Evolutionary conservation across 345 rosid genomes (phyloP), one percentile per base, ranked within the genome.

Genomic region (Citrus reticulata): DNA sequence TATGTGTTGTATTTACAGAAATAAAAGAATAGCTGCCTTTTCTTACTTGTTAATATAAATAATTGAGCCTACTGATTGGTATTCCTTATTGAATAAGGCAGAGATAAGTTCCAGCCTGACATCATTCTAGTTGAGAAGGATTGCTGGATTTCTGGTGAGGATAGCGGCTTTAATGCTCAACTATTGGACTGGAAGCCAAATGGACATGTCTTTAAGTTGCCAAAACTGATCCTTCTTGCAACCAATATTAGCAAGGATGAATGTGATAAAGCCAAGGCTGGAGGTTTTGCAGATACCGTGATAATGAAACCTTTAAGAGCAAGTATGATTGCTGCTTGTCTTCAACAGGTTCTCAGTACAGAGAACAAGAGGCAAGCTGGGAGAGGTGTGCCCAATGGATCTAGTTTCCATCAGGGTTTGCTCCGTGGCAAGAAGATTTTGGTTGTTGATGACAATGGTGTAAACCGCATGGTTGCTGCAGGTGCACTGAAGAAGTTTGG

Each of bases 401-500:
- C 91, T 72, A 78, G 89, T 0, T 82, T 84, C 32, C 90, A 86
- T 9, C 83, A 79, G 79, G 90, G 88, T 83, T 83, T 91, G 42
- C 97, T 96, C 42, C 83, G 76, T 3, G 98, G 95, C 60, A 94
- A 86, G 89, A 92, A 90, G 77, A 91, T 96, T 73, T 89, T 96
- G 77, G 98, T 96, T 82, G 97, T 96, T 4, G 99, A 96, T 83
- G 98, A 96, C 86, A 96, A 96, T 55, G 82, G 71, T 66, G 97
- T 96, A 11, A 96, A 96, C 88, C 88, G 95, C 34, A 90, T 95
- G 82, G 99, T 94, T 75, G 98, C 99, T 49, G 97, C 91, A 9
- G 99, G 99, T 25, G 98, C 98, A 30, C 84, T 96, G 17, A 94
- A 96, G 89, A 96, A 92, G 83, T 92, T 92, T 80, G 98, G 99